These are phyloP conservation scores for Botrytis fabae DNA, from an alignment of 2,329 filamentous ascomycete species.

Conservation along the genomic window DNA sequence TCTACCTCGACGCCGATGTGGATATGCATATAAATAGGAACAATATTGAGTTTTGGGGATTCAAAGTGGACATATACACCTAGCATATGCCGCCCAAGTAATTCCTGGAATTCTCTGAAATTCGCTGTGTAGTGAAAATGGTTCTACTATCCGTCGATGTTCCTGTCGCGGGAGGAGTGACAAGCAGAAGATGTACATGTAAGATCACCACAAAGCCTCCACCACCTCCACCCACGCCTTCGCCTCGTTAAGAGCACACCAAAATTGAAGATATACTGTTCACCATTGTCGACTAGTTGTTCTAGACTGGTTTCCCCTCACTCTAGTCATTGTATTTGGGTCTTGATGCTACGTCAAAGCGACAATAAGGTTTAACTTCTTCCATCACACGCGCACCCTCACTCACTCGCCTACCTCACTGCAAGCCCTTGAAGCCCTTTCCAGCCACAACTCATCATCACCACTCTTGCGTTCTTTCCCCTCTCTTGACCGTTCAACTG, in stretches of 20 bases:
- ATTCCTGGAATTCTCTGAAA: neutral
- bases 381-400: neutral
- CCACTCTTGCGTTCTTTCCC: neutral
- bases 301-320: neutral
- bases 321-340: neutral
- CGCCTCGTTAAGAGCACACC: neutral
- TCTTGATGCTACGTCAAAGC: neutral
- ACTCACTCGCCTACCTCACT: neutral
- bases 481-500: neutral
- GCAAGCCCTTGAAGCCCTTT: neutral
- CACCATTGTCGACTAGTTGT: neutral
- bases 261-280: conserved; percentile 2
- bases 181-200: neutral
- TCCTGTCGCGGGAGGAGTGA: neutral
- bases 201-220: neutral
- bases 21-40: neutral
- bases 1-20: neutral
- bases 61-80: neutral
- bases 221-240: neutral
- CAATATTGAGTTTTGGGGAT: neutral
- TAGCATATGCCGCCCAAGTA: neutral
- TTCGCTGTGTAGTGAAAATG: neutral
- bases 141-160: neutral
- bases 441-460: conserved; percentile 1
- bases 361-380: neutral